Conservation (phyloP, 192 early-diverging fungal genomes). For the Irineochytrium annulatum region DNA sequence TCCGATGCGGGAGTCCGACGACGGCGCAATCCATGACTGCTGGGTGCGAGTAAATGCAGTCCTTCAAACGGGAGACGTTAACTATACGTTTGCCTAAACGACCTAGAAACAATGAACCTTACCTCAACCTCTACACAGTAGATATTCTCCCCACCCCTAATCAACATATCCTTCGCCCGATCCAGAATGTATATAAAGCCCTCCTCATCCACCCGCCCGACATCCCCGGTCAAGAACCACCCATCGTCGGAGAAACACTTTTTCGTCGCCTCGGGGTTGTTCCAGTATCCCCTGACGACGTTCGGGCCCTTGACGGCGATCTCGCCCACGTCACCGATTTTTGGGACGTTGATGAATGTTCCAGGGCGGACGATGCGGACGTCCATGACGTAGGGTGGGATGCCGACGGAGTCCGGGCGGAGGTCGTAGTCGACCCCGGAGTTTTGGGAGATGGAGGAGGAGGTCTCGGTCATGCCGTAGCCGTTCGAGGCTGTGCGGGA, state of each 20-base stretch:
- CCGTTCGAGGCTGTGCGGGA: not conserved
- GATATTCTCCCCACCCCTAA: constrained; percentile 28
- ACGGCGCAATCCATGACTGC: constrained; percentile 18
- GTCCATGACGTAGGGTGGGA: not conserved
- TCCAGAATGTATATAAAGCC: constrained; percentile 23
- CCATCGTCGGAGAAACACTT: constrained; percentile 17
- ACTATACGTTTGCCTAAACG: not conserved
- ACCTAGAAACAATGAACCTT: not conserved
- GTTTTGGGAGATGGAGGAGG: constrained; percentile 1
- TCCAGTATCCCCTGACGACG: constrained; percentile 29
- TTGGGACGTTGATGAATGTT: not conserved
- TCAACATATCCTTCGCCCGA: constrained; percentile 24
- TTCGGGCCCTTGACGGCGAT: constrained; percentile 13
- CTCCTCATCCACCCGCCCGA: constrained; percentile 18
- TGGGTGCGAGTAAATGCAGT: constrained; percentile 23
- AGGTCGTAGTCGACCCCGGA: not conserved
- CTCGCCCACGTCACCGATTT: constrained; percentile 2
- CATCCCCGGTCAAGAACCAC: constrained; percentile 32
- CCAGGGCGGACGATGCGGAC: constrained; percentile 8
- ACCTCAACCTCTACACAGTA: constrained; percentile 27
- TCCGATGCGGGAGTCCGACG: constrained; percentile 15
- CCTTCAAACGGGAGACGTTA: too few relatives aligned
- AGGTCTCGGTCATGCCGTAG: constrained; percentile 25
- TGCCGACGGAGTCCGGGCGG: constrained; percentile 17
- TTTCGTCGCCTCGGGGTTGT: constrained; percentile 14